Base-by-base conservation (phyloP, 495 filamentous ascomycete species). In the Trichoderma virens region DNA sequence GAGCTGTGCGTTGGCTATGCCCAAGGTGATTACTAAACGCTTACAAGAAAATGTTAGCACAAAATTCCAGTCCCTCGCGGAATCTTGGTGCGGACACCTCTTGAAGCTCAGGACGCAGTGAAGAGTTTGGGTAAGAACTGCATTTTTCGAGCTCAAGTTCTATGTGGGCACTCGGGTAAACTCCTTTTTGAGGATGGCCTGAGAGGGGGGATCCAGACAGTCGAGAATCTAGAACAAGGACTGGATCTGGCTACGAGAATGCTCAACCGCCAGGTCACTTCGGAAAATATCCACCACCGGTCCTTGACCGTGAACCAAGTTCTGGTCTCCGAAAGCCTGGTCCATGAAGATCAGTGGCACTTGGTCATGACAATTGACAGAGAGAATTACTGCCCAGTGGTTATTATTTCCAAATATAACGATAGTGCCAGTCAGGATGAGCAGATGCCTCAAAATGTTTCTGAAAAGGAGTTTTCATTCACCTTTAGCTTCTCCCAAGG, bases 321-420 rank as follows among this genome's bases (percentile, higher is more conserved):
- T 5, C 74, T 76, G 64, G 71, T 78, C 32, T 72, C 71, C 64
- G 69, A 75, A 67, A 63, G 70, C 0, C 67, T 76, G 0, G 65
- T 70, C 14, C 54, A 72, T 1, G 64, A 66, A 0, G 66, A 76
- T 6, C 72, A 77, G 51, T 76, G 67, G 60, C 76, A 78, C 56
- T 20, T 77, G 4, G 69, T 75, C 1, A 45, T 78, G 3, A 75
- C 72, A 1, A 70, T 78, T 35, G 75, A 78, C 30, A 72, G 75
- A 27, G 68, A 70, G 3, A 67, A 66, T 5, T 63, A 54, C 43
- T 69, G 65, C 23, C 75, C 74, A 0, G 67, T 71, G 0, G 64
- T 78, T 1, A 67, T 76, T 0, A 68, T 77, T 5, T 77, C 74
- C 11, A 66, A 68, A 23, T 64, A 67, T 2, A 72, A 73, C 1